Conservation (phyloP, 148 eudicot species). For the Heliamphora exappendiculata region DNA sequence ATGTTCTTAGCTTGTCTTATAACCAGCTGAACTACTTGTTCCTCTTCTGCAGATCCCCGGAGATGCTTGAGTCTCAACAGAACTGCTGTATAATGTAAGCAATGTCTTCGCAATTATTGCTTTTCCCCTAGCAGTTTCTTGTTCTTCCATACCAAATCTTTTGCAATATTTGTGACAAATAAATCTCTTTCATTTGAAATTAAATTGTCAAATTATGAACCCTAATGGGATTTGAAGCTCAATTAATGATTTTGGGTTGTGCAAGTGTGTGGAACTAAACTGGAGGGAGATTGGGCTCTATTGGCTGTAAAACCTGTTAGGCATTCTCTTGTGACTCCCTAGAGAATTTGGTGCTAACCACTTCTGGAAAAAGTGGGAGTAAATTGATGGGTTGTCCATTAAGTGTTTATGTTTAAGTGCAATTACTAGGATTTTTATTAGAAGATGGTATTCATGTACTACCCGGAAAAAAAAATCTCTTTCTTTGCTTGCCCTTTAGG, state of each 20-base stretch:
- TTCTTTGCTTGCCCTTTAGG: too few species aligned
- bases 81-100: slow-evolving; percentile 73
- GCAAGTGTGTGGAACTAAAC: too few species aligned
- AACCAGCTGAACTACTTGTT: slow-evolving; percentile 41
- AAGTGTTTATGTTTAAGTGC: too few species aligned
- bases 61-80: slow-evolving; percentile 71
- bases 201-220: background rate
- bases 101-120: background rate
- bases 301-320: too few species aligned
- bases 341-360: too few species aligned
- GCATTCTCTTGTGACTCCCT: too few species aligned
- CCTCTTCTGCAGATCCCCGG: slow-evolving; percentile 65
- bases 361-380: too few species aligned
- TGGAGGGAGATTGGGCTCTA: too few species aligned
- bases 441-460: too few species aligned
- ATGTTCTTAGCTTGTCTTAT: background rate
- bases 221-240: background rate
- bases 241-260: background rate
- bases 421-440: too few species aligned
- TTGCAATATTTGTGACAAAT: background rate
- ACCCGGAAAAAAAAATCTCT: too few species aligned
- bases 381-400: too few species aligned
- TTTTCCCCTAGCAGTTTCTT: background rate
- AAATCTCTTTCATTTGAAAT: background rate
- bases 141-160: background rate